Evolutionary conservation across 148 eudicot genomes (phyloP), one percentile per base, ranked within the genome.

Genomic region (Polygonum aviculare): DNA sequence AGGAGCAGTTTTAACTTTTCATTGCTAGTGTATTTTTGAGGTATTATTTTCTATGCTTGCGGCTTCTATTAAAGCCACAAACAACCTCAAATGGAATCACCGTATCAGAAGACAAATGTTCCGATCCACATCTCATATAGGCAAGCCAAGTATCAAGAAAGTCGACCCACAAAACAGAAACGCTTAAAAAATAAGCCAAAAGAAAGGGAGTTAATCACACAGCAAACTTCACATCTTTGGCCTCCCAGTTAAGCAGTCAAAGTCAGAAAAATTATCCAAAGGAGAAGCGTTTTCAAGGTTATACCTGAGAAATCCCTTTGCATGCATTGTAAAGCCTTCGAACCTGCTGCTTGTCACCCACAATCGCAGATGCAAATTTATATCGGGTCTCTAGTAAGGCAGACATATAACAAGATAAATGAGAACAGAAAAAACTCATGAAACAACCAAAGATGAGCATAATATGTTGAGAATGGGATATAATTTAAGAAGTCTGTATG

Each of bases 261-360:
- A 26, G 16, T n/a, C 19, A 19, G 33, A 11, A 16, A 62, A 26
- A 26, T 62, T 10, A 62, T 62, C 60, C 16, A 16, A 44, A 35
- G 22, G 12, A 19, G 26, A 73, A 22, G 48, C 3, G 41, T 38
- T n/a, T 54, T 3, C 2, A 38, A 65, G 67, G 59, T 31, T n/a
- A 77, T 87, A 87, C 90, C 93, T 85, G 84, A 78, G 84, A 81
- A 78, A 77, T 74, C 73, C 93, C 93, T 78, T 84, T 87, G 77
- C 93, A 89, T 72, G 93, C 90, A 77, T 73, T 80, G 75, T 84
- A 84, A 36, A 89, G 76, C 76, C 57, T 82, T 47, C 77, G 75
- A 63, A 89, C 65, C 74, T 89, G 86, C 59, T 79, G 85, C 77
- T 75, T 86, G 81, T 87, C 86, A 51, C 89, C 87, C 70, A 85